Percentiles rank a stretch among this genome's conserved stretches.
phyloP scores from a whole-genome alignment of 768 basidiomycete genomes.

The Leccinum longicurvipes region DNA sequence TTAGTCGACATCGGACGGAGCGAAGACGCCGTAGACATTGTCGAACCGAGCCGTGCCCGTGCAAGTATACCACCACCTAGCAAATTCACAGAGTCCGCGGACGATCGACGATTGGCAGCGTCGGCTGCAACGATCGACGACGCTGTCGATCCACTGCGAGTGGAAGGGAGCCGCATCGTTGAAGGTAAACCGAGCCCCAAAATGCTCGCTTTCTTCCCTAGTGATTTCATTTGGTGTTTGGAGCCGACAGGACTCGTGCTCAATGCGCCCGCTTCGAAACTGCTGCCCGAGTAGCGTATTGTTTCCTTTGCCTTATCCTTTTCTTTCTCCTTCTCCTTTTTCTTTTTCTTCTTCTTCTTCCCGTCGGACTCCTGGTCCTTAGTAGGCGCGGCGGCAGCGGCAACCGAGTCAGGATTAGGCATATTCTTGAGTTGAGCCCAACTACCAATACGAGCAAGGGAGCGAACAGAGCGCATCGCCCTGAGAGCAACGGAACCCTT shows the following conservation, averaged over 20 bases:
- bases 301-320: constrained; percentile 34
- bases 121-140: constrained; percentile 30
- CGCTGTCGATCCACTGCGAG: constrained; percentile 34
- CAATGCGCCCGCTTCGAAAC: constrained; percentile 65
- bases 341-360: constrained; percentile 38
- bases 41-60: constrained; percentile 37
- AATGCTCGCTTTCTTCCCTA: constrained; percentile 54
- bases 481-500: constrained; percentile 71
- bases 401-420: constrained; percentile 30
- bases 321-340: constrained; percentile 37
- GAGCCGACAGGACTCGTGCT: constrained; percentile 34
- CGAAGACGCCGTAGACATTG: constrained; percentile 41
- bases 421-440: constrained; percentile 59
- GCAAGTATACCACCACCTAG: constrained; percentile 31
- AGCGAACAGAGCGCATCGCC: constrained; percentile 73
- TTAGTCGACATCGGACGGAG: constrained; percentile 45
- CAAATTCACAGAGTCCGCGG: constrained; percentile 31
- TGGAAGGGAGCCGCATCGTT: constrained; percentile 43
- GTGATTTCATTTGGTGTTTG: constrained; percentile 30
- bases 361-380: constrained; percentile 30
- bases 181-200: constrained; percentile 63
- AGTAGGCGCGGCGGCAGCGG: constrained; percentile 22
- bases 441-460: constrained; percentile 67
- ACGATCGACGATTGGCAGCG: constrained; percentile 18
- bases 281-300: constrained; percentile 51